phyloP scores from a whole-genome alignment of 2,329 filamentous ascomycete species.

The Verticillium zaregamsianum region DNA sequence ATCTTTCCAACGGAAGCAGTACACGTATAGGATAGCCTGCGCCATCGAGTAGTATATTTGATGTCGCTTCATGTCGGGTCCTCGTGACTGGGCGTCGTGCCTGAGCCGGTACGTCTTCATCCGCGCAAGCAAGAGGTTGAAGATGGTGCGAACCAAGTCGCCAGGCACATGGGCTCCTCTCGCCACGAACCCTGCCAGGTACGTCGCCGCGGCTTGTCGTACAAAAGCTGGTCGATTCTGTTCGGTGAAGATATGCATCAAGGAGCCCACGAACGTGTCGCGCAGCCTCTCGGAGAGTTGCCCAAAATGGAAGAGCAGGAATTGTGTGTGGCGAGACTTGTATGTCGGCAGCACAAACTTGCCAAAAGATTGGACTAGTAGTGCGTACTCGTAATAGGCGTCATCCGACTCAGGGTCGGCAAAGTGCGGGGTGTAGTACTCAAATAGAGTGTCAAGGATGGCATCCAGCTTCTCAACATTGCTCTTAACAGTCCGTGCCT shows the following conservation, averaged over 20 bases:
- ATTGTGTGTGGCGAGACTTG: conserved; percentile 89
- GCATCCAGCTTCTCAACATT: conserved; percentile 89
- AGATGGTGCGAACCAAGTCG: conserved; percentile 75
- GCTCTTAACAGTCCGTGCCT: conserved; percentile 69
- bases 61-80: conserved; percentile 81
- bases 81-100: conserved; percentile 71
- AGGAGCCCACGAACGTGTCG: conserved; percentile 76
- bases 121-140: conserved; percentile 72
- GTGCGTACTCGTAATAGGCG: conserved; percentile 69
- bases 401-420: conserved; percentile 61
- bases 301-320: conserved; percentile 92
- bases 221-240: conserved; percentile 45
- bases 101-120: conserved; percentile 69
- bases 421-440: conserved; percentile 73
- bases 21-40: conserved; percentile 91
- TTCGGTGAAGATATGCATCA: conserved; percentile 52
- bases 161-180: conserved; percentile 78
- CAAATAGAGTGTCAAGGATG: conserved; percentile 83
- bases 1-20: conserved; percentile 97
- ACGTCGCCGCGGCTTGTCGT: conserved; percentile 76
- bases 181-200: conserved; percentile 91
- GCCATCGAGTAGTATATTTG: conserved; percentile 80
- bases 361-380: conserved; percentile 80
- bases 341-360: conserved; percentile 87
- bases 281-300: conserved; percentile 75